A percentile compares a stretch with the other conserved stretches of the same genome.
Conservation (phyloP, 805 yeast species). For the Ogataea parapolymorpha region DNA sequence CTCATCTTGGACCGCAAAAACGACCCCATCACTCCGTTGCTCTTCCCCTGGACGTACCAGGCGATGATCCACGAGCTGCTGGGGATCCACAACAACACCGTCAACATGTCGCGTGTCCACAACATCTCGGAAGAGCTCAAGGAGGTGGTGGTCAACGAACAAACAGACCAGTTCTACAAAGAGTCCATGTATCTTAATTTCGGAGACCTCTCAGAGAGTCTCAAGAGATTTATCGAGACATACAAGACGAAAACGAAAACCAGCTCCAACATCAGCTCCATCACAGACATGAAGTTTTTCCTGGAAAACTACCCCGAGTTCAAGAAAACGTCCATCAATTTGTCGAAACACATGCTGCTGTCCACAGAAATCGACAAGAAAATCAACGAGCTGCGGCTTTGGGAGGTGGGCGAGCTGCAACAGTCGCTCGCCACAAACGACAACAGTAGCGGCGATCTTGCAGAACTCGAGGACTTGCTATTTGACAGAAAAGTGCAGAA, state of each 20-base stretch:
- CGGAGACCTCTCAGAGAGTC: constrained; percentile 89
- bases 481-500: constrained; percentile 27
- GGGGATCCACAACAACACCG: constrained; percentile 79
- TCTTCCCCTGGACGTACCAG: constrained; percentile 97
- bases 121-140: constrained; percentile 55
- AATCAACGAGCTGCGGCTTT: constrained; percentile 60
- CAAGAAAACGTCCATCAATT: constrained; percentile 80
- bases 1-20: constrained; percentile 77
- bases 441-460: constrained; percentile 49
- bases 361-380: constrained; percentile 81
- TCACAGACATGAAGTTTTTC: constrained; percentile 86
- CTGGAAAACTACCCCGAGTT: constrained; percentile 94
- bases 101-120: constrained; percentile 56
- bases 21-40: constrained; percentile 91
- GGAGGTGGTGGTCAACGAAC: constrained; percentile 63
- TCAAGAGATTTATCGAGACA: constrained; percentile 77
- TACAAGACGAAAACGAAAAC: constrained; percentile 80
- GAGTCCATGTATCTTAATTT: constrained; percentile 86
- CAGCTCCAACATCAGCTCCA: constrained; percentile 66
- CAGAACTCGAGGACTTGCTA: constrained; percentile 56
- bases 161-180: constrained; percentile 71
- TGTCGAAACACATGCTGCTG: constrained; percentile 87
- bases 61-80: constrained; percentile 94
- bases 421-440: constrained; percentile 75
- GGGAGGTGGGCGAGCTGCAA: constrained; percentile 88